These are phyloP conservation scores for Smittium culicis DNA, from an alignment of 371 early-diverging fungal species.

Conservation along the genomic window DNA sequence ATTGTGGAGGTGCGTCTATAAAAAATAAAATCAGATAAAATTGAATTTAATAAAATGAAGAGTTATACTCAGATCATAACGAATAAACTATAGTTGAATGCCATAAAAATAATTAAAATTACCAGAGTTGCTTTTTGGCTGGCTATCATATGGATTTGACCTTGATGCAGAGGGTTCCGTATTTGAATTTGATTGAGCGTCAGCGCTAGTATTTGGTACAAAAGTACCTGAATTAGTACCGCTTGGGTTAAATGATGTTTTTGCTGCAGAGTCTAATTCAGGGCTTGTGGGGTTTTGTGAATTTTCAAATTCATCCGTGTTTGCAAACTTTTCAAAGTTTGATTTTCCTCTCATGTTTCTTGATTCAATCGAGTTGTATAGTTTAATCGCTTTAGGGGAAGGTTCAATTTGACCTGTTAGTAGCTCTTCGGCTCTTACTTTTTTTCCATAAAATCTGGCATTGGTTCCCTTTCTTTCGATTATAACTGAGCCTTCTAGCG, in stretches of 20 bases:
- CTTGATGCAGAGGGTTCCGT: too few relatives aligned
- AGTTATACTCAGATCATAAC: too few relatives aligned
- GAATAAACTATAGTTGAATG: too few relatives aligned
- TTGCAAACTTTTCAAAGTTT: too few relatives aligned
- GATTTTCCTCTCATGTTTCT: constrained; percentile 24
- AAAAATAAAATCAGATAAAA: neutral
- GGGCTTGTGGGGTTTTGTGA: neutral
- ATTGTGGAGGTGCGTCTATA: constrained; percentile 28
- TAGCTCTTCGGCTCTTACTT: constrained; percentile 63
- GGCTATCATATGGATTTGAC: too few relatives aligned
- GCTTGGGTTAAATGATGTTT: too few relatives aligned
- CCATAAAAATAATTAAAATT: too few relatives aligned
- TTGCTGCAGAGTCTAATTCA: neutral
- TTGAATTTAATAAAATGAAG: constrained; percentile 3
- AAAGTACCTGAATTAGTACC: too few relatives aligned
- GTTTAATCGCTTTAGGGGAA: constrained; percentile 54
- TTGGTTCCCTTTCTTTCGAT: constrained; percentile 88
- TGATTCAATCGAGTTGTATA: constrained; percentile 58
- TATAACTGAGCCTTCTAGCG: constrained; percentile 86
- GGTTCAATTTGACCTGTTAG: constrained; percentile 48
- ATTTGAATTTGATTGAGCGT: constrained; percentile 10
- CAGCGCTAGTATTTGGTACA: too few relatives aligned
- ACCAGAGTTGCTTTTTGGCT: too few relatives aligned
- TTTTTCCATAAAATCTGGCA: constrained; percentile 70
- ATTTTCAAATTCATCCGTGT: neutral